These are phyloP conservation scores for Russula abietina DNA, from an alignment of 768 basidiomycete genomes.

Conservation along the genomic window DNA sequence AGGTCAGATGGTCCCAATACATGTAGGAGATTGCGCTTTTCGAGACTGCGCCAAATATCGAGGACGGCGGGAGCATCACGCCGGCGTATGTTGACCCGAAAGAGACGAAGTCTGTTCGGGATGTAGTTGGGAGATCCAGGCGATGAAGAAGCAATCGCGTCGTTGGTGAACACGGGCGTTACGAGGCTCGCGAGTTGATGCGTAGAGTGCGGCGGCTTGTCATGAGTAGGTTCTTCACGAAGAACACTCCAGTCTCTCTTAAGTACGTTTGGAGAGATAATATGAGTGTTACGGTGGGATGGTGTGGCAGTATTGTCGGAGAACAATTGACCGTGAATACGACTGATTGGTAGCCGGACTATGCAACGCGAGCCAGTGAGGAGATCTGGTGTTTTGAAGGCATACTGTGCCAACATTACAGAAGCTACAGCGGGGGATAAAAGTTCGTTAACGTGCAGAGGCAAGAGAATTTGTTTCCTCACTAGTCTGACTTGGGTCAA, in stretches of 20 bases:
- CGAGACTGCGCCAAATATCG: slow-evolving; percentile 41
- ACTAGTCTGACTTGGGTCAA: background rate
- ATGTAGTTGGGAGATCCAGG: slow-evolving; percentile 26
- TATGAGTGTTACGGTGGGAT: background rate
- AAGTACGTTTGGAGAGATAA: background rate
- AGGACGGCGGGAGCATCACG: slow-evolving; percentile 32
- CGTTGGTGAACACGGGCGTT: background rate
- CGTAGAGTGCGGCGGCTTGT: background rate
- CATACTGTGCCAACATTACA: slow-evolving; percentile 8
- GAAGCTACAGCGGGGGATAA: background rate
- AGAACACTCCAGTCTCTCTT: background rate
- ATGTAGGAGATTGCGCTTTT: slow-evolving; percentile 39
- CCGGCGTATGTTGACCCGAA: slow-evolving; percentile 31
- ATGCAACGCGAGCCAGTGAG: background rate
- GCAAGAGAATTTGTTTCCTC: background rate
- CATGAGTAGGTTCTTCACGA: background rate
- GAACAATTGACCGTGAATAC: background rate
- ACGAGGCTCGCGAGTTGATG: background rate
- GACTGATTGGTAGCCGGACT: background rate
- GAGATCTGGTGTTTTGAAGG: background rate
- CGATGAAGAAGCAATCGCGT: background rate
- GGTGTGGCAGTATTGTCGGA: background rate
- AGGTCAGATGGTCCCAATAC: slow-evolving; percentile 42
- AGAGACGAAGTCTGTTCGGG: slow-evolving; percentile 33
- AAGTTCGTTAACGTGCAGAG: background rate